A percentile compares a stretch with the other conserved stretches of the same genome.
Evolutionary conservation across 208 protist species (phyloP).

Genomic region (Crithidia expoeki): DNA sequence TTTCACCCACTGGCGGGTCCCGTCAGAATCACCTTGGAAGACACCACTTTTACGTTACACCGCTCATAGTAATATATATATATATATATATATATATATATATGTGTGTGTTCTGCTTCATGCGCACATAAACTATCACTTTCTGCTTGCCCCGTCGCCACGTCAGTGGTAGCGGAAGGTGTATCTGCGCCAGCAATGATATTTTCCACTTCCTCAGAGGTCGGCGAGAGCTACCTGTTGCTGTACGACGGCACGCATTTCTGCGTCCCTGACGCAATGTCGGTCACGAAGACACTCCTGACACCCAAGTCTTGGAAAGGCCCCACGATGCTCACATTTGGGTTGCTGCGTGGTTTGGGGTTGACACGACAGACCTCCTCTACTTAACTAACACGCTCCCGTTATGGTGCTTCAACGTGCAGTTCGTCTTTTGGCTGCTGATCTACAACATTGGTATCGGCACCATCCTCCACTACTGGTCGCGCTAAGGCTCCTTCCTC

Average conservation of each 20-base stretch:
- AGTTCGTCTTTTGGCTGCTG: conserved; percentile 94
- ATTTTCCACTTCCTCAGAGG: conserved; percentile 3
- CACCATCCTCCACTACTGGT: conserved; percentile 85
- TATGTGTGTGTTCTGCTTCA: neutral
- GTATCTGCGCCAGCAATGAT: neutral
- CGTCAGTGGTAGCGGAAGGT: conserved; percentile 4
- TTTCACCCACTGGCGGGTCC: no score
- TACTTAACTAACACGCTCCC: conserved; percentile 47
- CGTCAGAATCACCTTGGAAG: no score
- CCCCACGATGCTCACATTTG: conserved; percentile 59
- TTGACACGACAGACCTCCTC: conserved; percentile 41
- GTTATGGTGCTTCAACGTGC: conserved; percentile 76
- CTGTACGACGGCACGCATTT: conserved; percentile 63
- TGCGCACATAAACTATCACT: no score
- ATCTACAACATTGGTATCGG: conserved; percentile 94
- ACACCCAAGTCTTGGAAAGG: conserved; percentile 55
- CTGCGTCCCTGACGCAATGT: conserved; percentile 70
- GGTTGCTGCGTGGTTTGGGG: conserved; percentile 40
- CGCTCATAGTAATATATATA: no score
- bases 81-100: no score
- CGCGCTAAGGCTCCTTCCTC: conserved; percentile 51
- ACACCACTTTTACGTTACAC: neutral
- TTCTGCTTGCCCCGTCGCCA: neutral
- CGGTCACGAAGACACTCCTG: conserved; percentile 53
- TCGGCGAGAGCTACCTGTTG: conserved; percentile 37